Evolutionary conservation across 768 basidiomycete genomes (phyloP).

Genomic region (Hericium rajendrae): DNA sequence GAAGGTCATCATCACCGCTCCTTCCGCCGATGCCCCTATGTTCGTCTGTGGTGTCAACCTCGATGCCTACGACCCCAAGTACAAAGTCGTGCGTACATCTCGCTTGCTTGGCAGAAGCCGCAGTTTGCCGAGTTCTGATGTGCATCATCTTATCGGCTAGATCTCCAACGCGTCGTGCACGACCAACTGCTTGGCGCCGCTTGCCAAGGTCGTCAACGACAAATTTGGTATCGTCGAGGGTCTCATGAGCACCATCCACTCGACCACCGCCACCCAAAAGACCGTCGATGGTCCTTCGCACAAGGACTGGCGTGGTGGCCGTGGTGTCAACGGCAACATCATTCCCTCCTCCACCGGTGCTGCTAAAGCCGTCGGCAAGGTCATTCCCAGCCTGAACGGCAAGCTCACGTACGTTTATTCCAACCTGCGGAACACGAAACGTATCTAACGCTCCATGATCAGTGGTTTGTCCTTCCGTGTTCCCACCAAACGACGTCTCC

Average conservation of each 20-base stretch:
- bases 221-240: slow-evolving; percentile 94
- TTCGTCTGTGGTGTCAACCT: slow-evolving; percentile 94
- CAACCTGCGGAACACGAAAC: background rate
- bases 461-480: slow-evolving; percentile 97
- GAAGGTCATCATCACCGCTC: slow-evolving; percentile 99
- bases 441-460: slow-evolving; percentile 5
- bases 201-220: slow-evolving; percentile 97
- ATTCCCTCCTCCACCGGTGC: slow-evolving; percentile 99
- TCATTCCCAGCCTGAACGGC: slow-evolving; percentile 93
- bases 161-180: slow-evolving; percentile 99
- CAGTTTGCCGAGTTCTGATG: background rate
- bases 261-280: slow-evolving; percentile 93
- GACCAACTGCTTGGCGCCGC: slow-evolving; percentile 98
- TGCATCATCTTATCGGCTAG: slow-evolving; percentile 23
- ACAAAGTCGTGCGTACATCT: slow-evolving; percentile 60
- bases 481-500: slow-evolving; percentile 89
- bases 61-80: slow-evolving; percentile 79
- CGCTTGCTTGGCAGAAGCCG: background rate
- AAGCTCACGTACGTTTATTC: slow-evolving; percentile 75
- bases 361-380: slow-evolving; percentile 98
- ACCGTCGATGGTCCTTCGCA: slow-evolving; percentile 88
- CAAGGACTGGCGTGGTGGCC: slow-evolving; percentile 98
- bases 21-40: slow-evolving; percentile 96
- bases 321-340: slow-evolving; percentile 95
- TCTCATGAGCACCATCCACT: slow-evolving; percentile 97